Conservation (phyloP, 2,329 filamentous ascomycete genomes). For the Lachnellula cervina region DNA sequence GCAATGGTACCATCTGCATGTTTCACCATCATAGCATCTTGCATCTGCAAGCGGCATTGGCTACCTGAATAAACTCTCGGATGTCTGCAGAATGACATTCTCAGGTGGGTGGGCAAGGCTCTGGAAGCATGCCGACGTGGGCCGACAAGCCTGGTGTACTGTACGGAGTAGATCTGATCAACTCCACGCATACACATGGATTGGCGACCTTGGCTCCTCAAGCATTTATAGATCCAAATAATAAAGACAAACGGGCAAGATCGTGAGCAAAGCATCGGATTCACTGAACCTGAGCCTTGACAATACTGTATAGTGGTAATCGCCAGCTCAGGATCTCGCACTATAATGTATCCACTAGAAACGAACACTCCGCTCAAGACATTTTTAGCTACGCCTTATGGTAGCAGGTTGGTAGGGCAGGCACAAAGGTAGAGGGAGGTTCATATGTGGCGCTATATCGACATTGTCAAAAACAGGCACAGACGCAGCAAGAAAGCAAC, state of each 20-base stretch:
- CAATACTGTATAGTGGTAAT: neutral
- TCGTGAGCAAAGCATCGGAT: neutral
- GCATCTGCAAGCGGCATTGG: neutral
- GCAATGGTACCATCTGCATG: neutral
- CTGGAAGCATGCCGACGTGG: neutral
- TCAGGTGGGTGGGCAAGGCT: neutral
- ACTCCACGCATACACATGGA: neutral
- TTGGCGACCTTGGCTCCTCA: neutral
- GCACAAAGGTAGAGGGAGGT: neutral
- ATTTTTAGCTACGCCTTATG: no score
- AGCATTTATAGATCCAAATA: neutral
- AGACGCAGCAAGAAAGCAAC: neutral
- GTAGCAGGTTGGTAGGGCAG: no score
- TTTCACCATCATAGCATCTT: neutral
- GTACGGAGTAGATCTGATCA: no score
- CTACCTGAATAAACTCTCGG: neutral
- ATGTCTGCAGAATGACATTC: no score
- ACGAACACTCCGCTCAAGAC: no score
- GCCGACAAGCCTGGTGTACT: neutral
- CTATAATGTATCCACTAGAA: no score
- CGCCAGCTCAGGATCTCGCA: no score
- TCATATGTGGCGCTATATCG: neutral
- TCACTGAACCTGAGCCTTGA: neutral
- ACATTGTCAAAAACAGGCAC: neutral
- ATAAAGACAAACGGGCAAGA: neutral